Conservation (phyloP, 1,139 yeast genomes). For the Pichia sp. region DNA sequence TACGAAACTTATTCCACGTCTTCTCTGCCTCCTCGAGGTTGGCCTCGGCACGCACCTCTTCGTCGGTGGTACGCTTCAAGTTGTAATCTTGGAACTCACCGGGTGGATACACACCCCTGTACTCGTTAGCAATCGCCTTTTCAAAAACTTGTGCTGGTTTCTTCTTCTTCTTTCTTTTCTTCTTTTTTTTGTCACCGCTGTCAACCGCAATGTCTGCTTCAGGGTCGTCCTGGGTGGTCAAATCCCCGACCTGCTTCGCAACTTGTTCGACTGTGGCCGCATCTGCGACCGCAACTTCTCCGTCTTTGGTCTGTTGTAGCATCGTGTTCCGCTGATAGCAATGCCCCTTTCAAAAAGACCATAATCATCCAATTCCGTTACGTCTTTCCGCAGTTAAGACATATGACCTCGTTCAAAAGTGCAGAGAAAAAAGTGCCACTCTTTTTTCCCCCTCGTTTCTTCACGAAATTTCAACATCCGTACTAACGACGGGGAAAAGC, state of each 20-base stretch:
- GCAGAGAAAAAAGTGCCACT: neutral
- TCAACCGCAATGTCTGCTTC: slow-evolving; percentile 37
- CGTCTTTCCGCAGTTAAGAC: neutral
- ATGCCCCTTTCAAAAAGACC: neutral
- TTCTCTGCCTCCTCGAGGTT: slow-evolving; percentile 48
- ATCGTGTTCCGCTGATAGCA: neutral
- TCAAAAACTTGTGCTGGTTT: slow-evolving; percentile 32
- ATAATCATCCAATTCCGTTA: neutral
- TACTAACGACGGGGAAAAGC: neutral
- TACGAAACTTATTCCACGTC: slow-evolving; percentile 83
- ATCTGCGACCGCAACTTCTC: neutral
- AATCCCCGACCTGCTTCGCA: slow-evolving; percentile 10
- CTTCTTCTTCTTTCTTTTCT: slow-evolving; percentile 47
- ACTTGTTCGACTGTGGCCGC: slow-evolving; percentile 14
- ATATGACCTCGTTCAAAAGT: neutral
- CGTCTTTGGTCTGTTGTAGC: slow-evolving; percentile 3
- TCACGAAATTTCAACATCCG: neutral
- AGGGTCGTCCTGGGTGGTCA: slow-evolving; percentile 11
- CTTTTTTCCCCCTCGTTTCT: neutral
- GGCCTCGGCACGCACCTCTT: slow-evolving; percentile 77
- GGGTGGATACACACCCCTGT: slow-evolving; percentile 73
- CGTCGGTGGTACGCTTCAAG: slow-evolving; percentile 73
- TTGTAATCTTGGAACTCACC: slow-evolving; percentile 85
- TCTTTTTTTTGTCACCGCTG: slow-evolving; percentile 45
- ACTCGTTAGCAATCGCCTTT: slow-evolving; percentile 50